phyloP scores from a whole-genome alignment of 2,329 filamentous ascomycete species.

The Cordyceps javanica region DNA sequence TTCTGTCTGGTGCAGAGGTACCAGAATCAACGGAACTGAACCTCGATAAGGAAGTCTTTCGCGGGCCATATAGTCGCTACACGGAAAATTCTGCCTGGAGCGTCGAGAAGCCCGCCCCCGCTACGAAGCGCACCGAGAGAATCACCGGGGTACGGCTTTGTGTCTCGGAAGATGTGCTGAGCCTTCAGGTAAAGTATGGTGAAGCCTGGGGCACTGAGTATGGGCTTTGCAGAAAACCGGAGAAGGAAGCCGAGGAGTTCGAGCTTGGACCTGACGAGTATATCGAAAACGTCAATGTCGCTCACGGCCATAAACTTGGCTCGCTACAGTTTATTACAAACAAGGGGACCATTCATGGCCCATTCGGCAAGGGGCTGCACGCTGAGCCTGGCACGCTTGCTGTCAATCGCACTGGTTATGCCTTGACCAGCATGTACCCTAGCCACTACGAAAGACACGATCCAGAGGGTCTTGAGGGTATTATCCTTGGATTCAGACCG shows the following conservation, averaged over 20 bases:
- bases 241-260: background rate
- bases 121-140: background rate
- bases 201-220: background rate
- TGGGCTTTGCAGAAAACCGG: background rate
- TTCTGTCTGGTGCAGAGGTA: background rate
- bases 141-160: background rate
- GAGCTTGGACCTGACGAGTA: background rate
- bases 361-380: background rate
- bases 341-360: background rate
- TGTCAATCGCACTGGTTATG: background rate
- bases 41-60: constrained; percentile 7
- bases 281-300: background rate
- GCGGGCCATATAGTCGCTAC: background rate
- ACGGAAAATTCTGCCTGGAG: background rate
- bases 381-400: background rate
- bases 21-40: background rate
- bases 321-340: background rate
- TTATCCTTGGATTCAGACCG: constrained; percentile 6
- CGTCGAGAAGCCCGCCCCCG: background rate
- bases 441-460: background rate
- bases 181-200: background rate
- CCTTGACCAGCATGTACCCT: background rate
- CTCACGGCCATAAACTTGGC: background rate
- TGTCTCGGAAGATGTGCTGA: background rate
- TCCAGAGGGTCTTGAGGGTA: background rate